Conservation (phyloP, 164 flowering plant genomes). For the Aristolochia californica region DNA sequence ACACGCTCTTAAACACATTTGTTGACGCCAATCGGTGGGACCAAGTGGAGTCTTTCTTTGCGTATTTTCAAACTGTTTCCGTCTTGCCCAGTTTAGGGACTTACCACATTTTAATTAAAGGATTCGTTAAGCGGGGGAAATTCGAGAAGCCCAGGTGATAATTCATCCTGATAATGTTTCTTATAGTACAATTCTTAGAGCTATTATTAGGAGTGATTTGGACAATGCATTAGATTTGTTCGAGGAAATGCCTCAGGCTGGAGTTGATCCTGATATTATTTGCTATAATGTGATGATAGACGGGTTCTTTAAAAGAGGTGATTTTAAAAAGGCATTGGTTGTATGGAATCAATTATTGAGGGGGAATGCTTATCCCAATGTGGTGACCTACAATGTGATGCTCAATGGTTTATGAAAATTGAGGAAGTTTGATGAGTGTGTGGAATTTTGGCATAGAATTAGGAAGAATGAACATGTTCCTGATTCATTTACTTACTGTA, state of each 20-base stretch:
- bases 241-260: conserved; percentile 69
- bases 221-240: conserved; percentile 52
- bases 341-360: conserved; percentile 36
- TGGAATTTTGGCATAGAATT: conserved; percentile 42
- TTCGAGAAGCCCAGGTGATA: conserved; percentile 44
- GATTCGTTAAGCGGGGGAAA: conserved; percentile 39
- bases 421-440: conserved; percentile 30
- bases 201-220: conserved; percentile 34
- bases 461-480: conserved; percentile 22
- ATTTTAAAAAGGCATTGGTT: conserved; percentile 24
- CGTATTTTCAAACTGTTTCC: conserved; percentile 35
- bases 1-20: conserved; percentile 54
- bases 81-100: conserved; percentile 55
- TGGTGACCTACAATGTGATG: conserved; percentile 45
- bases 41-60: conserved; percentile 46
- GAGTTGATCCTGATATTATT: conserved; percentile 49
- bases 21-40: conserved; percentile 43
- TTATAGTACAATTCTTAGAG: conserved; percentile 50
- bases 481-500: conserved; percentile 37
- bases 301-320: conserved; percentile 52
- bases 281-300: conserved; percentile 78
- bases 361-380: conserved; percentile 30
- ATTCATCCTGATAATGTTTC: conserved; percentile 41
- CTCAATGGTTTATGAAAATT: conserved; percentile 48
- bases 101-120: conserved; percentile 60